Conservation (phyloP, 108 stramenopile species). For the Ochromonas danica region DNA sequence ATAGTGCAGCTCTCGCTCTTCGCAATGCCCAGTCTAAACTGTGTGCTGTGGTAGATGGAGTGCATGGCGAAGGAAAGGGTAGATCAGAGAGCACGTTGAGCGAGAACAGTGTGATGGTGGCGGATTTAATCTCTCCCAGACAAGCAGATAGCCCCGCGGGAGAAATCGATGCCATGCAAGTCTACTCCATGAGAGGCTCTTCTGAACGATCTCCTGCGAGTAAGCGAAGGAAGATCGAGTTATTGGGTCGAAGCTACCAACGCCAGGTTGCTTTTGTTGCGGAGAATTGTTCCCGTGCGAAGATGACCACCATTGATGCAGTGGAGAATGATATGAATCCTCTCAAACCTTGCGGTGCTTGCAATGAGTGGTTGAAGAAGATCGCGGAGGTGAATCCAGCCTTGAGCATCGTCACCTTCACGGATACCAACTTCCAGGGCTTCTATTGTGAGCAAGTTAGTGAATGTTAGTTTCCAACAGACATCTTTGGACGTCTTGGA, state of each 20-base stretch:
- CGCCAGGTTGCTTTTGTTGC: not conserved
- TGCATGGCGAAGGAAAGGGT: too few species aligned
- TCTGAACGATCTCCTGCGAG: too few species aligned
- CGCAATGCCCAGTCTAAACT: too few species aligned
- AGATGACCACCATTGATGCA: not conserved
- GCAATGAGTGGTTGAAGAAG: conserved; percentile 96
- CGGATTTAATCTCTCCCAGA: too few species aligned
- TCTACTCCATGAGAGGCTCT: too few species aligned
- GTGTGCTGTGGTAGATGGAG: too few species aligned
- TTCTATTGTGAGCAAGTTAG: conserved; percentile 65
- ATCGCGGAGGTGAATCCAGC: conserved; percentile 92
- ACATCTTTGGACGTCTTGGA: too few species aligned
- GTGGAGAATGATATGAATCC: not conserved
- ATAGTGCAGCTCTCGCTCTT: not conserved
- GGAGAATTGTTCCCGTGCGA: not conserved
- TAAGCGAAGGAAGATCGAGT: not conserved
- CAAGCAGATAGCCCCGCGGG: too few species aligned
- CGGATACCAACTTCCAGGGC: conserved; percentile 77
- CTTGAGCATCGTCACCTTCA: conserved; percentile 88
- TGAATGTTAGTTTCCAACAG: too few species aligned
- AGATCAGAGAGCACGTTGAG: too few species aligned
- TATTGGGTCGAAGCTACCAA: not conserved
- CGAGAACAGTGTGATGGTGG: too few species aligned
- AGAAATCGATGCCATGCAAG: too few species aligned
- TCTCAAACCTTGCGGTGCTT: conserved; percentile 81